Evolutionary conservation across 2,329 filamentous ascomycete species (phyloP), one percentile per base, ranked within the genome.

Genomic region (Sclerotiophoma versabilis): DNA sequence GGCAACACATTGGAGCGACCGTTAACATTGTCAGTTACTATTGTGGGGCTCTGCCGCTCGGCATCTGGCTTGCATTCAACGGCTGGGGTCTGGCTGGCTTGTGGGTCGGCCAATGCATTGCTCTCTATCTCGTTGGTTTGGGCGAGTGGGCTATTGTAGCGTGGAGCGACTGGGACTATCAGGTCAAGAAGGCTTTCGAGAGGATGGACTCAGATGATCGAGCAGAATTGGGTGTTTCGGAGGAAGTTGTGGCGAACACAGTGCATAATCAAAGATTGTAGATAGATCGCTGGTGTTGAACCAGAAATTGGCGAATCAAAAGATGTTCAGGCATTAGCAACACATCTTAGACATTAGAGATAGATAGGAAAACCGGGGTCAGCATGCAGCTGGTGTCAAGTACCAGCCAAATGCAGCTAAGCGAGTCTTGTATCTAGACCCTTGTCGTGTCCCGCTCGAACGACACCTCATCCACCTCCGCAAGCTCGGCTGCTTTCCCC

Each of bases 21-120:
- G 91, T 96, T 47, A 96, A 96, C 71, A 80, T 93, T 14, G 75
- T 93, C 15, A 91, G 88, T 69, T 96, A 96, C 74, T 96, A 96
- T 72, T 86, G 87, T 60, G 90, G 89, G 53, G 91, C 91, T 0
- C 73, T 96, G 49, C 92, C 92, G 0, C 77, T 87, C n/a, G 91
- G 92, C 0, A 90, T 96, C 48, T 95, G 85, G 76, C 84, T 96
- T 25, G 91, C 92, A 1, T 95, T 95, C 65, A 85, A 95, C 68
- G 91, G 91, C 15, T 95, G 91, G 91, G 91, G 91, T 0, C 77
- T 96, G 2, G 81, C 82, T 15, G 92, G 92, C 0, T 76, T 96
- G 14, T 96, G 92, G 92, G 79, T 95, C 27, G 92, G 91, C 14
- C 90, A 93, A 70, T 93, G 90, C 67, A 86, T 77, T 51, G 75